phyloP scores from a whole-genome alignment of 441 rosid genomes.

The Biscutella laevigata region DNA sequence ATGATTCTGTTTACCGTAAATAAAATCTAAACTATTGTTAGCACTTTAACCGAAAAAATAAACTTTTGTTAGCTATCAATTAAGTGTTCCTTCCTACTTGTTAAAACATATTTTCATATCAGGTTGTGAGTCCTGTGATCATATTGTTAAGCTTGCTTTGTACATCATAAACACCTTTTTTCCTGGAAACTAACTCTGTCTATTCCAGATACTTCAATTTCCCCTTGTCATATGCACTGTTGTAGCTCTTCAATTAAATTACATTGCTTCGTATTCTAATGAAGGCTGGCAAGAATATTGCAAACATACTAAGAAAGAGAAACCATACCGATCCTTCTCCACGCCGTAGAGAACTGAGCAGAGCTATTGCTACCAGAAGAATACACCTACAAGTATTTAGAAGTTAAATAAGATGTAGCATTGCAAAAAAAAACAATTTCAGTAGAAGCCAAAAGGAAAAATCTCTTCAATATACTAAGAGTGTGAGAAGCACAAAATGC shows the following conservation, averaged over 20 bases:
- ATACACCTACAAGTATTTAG: constrained; percentile 46
- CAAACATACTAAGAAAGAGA: constrained; percentile 6
- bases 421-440: background rate
- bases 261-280: background rate
- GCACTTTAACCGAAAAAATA: too few relatives aligned
- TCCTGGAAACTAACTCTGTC: constrained; percentile 3
- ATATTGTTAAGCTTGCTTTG: background rate
- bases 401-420: constrained; percentile 11
- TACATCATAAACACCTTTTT: constrained; percentile 1
- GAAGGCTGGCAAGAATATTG: constrained; percentile 2
- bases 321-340: constrained; percentile 64
- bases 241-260: constrained; percentile 8
- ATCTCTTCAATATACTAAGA: background rate
- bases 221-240: constrained; percentile 1
- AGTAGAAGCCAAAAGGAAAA: background rate
- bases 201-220: background rate
- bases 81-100: background rate
- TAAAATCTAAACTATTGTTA: background rate
- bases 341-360: constrained; percentile 46
- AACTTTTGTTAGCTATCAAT: background rate
- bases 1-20: background rate
- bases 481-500: background rate
- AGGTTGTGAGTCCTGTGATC: constrained; percentile 1
- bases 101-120: background rate
- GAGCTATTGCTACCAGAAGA: constrained; percentile 65